phyloP scores from a whole-genome alignment of 768 basidiomycete genomes.

The Hericium rajendrae region DNA sequence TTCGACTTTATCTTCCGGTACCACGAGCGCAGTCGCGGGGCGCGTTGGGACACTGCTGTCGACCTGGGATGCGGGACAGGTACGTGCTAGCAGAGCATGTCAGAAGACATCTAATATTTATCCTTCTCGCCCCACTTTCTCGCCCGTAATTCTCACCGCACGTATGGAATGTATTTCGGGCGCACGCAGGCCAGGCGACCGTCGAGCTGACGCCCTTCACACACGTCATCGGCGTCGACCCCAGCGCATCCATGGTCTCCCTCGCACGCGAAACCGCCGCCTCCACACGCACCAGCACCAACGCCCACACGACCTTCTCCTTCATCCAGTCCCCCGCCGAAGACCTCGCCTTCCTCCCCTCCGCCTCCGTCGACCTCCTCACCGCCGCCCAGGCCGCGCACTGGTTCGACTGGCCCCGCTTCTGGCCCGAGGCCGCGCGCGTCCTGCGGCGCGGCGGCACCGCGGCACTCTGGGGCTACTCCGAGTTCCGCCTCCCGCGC shows the following conservation, averaged over 20 bases:
- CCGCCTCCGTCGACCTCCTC: conserved; percentile 53
- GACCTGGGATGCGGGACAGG: conserved; percentile 87
- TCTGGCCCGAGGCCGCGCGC: conserved; percentile 60
- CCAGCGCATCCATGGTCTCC: conserved; percentile 60
- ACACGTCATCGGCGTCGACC: conserved; percentile 65
- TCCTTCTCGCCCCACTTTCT: background rate
- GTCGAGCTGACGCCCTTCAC: conserved; percentile 44
- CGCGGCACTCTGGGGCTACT: conserved; percentile 62
- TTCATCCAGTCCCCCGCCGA: conserved; percentile 41
- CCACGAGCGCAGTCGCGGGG: conserved; percentile 30
- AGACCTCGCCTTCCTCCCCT: conserved; percentile 37
- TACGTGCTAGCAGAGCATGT: conserved; percentile 17
- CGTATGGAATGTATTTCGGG: background rate
- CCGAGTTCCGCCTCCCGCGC: conserved; percentile 59
- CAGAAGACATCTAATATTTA: background rate
- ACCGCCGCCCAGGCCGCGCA: conserved; percentile 67
- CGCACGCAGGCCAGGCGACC: conserved; percentile 57
- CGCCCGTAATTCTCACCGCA: background rate
- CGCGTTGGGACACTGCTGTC: conserved; percentile 47
- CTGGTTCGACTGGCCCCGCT: conserved; percentile 69
- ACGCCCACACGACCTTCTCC: conserved; percentile 19
- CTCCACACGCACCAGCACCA: conserved; percentile 47
- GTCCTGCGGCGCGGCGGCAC: conserved; percentile 54
- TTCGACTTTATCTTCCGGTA: conserved; percentile 55
- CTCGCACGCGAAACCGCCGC: conserved; percentile 17